These are phyloP conservation scores for Penicillium maclennaniae DNA, from an alignment of 495 filamentous ascomycete species.

Conservation along the genomic window DNA sequence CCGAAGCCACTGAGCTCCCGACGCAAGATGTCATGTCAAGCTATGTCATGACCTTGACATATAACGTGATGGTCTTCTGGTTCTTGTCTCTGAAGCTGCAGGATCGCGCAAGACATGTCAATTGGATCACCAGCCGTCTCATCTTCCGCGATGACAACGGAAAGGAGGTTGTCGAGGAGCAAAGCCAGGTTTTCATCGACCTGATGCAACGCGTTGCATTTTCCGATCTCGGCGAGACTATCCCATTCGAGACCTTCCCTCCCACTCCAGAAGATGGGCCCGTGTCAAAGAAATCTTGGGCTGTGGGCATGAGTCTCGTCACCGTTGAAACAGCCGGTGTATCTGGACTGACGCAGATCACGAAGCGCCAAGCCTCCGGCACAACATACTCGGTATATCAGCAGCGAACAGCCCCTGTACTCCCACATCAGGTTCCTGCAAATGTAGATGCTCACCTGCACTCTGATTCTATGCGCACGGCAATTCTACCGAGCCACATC, in stretches of 20 bases:
- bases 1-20: slow-evolving; percentile 29
- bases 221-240: slow-evolving; percentile 67
- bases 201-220: slow-evolving; percentile 91
- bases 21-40: slow-evolving; percentile 51
- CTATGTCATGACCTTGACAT: slow-evolving; percentile 89
- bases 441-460: slow-evolving; percentile 44
- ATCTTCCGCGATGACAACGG: slow-evolving; percentile 69
- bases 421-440: slow-evolving; percentile 60
- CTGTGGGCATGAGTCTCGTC: slow-evolving; percentile 81
- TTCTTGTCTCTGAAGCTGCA: slow-evolving; percentile 81
- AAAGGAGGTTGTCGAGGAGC: slow-evolving; percentile 77
- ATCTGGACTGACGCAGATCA: slow-evolving; percentile 73
- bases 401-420: slow-evolving; percentile 64
- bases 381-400: slow-evolving; percentile 74
- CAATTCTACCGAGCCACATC: slow-evolving; percentile 74
- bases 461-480: slow-evolving; percentile 35
- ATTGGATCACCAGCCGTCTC: slow-evolving; percentile 88
- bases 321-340: slow-evolving; percentile 75
- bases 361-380: slow-evolving; percentile 78
- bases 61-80: slow-evolving; percentile 96
- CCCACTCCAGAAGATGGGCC: slow-evolving; percentile 62
- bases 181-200: slow-evolving; percentile 89
- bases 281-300: slow-evolving; percentile 72
- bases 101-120: slow-evolving; percentile 77
- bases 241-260: slow-evolving; percentile 51